Base-by-base conservation (phyloP, 2,329 filamentous ascomycete species). In the Pezicula radicicola region DNA sequence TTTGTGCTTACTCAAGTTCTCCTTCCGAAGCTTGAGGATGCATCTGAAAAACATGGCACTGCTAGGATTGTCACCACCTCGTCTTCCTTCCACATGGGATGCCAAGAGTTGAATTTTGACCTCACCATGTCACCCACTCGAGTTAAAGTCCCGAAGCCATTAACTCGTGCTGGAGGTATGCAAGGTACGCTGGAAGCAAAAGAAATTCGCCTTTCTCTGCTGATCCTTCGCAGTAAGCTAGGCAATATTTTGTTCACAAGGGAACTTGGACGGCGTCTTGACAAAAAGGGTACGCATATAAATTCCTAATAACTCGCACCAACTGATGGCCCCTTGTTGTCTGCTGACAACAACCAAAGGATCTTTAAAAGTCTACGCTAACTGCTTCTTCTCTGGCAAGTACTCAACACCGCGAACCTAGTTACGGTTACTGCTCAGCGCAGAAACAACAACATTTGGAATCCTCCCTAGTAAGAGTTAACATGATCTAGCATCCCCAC, bases 301-400 rank as follows among this genome's bases (percentile, higher is more conserved):
- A 33, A 33, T 10, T 9, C 10, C 9, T 33, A 2, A 33, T 33
- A 10, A 12, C 12, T 33, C 30, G 7, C 30, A 33, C 30, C 30
- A 33, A 33, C 7, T 10, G 12, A 13, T 33, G 9, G 8, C 12
- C 9, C 30, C 30, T 12, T 13, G 12, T 33, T 6, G 9, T 33
- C 30, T 13, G 30, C 30, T 33, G 7, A 13, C 9, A 13, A 13
- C 9, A 13, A 33, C 30, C 10, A 13, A 33, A 37, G 52, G 53
- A 15, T 57, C 62, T n/a, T 35, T 52, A n/a, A 51, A 59, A 13
- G 61, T 69, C 16, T 68, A 64, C 46, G 66, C 62, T 9, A 68
- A 70, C 48, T 51, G 56, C 9, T 68, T 62, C 52, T 67, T 63
- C 46, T 66, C 67, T 1, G 67, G 66, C 3, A 68, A 67, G 37